Base-by-base conservation (phyloP, 1,284 basidiomycete genomes). In the Puccinia novopanici region DNA sequence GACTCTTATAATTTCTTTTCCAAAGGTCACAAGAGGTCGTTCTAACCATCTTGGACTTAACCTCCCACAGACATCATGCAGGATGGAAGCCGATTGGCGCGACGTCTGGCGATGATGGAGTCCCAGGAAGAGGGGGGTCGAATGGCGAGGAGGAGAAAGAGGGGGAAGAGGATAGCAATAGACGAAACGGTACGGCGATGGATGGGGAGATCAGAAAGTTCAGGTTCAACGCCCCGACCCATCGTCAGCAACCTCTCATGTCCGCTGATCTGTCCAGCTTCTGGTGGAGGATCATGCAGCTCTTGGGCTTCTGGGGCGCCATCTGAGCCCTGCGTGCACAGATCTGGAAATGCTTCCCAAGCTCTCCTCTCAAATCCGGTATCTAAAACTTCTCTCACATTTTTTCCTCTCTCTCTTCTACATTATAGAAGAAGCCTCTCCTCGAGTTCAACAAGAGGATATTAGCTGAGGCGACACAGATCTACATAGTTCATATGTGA, bases 71-170 rank as follows among this genome's bases (percentile, higher is more conserved):
- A 42, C 75, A 78, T 57, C 75, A 78, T 40, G n/a, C 42, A 24
- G 75, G 75, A 30, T 78, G 75, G 75, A 78, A 78, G 55, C 75
- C 75, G 27, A 52, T 76, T 42, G 22, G 24, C 19, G 61, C 13
- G 6, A 27, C 61, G 15, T 54, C 68, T 3, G 68, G 52, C 9
- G 17, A 30, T 24, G 17, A 17, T 3, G 19, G 30, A 30, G 27
- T 24, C 50, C 13, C 15, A 50, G 68, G 52, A 30, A 27, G 27
- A 55, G 52, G 22, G 17, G 30, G 37, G 13, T 17, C 59, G 24
- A 61, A 61, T 19, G 22, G 9, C 22, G 34, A 24, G 4, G 52
- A 27, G 45, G 45, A 24, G 8, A 19, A 61, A 17, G 61, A 45
- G 54, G 34, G 9, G n/a, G 57, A 74, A 42, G 24, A 40, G n/a